Evolutionary conservation across 441 rosid species (phyloP), one percentile per base, ranked within the genome.

Genomic region (Mallotus japonicus): DNA sequence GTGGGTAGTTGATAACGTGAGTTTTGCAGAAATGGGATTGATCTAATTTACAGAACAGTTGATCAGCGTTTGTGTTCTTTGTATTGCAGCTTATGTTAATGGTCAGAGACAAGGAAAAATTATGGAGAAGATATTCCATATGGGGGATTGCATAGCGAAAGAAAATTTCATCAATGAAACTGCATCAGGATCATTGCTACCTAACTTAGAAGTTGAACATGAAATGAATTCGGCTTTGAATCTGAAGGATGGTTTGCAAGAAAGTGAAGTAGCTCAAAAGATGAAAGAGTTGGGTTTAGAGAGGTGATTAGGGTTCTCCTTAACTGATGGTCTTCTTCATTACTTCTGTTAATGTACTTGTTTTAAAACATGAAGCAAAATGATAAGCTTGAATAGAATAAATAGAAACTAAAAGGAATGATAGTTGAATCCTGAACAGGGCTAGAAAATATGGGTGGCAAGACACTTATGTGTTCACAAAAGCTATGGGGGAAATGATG

Each of bases 401-500:
- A 59, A 59, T 51, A 49, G 67, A 47, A 22, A 74, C 61, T 59
- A 37, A 62, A 74, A 75, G 63, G 34, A 8, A 51, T 73, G 46
- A 55, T 73, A 15, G 61, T 42, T 65, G 34, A 28, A 57, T 60
- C 47, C 53, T 75, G 66, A 82, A 79, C 87, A 92, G 97, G 89
- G 99, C 97, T 57, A 88, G 85, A 80, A 85, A 81, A 79, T 85
- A 81, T 37, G 97, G 97, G 54, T 95, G 99, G 97, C 99, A 92
- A 89, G 97, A 91, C 77, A 89, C 97, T 2, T 92, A 89, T n/a
- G 97, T 89, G 68, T 92, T 92, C 80, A 95, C 97, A 4, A 92
- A 95, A 82, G 97, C 96, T n/a, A 95, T 89, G 99, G 97, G 97
- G 77, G 97, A 95, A 73, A 95, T 95, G 99, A 77, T 90, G 82